phyloP scores from a whole-genome alignment of 1,284 basidiomycete genomes.

The Testicularia cyperi region DNA sequence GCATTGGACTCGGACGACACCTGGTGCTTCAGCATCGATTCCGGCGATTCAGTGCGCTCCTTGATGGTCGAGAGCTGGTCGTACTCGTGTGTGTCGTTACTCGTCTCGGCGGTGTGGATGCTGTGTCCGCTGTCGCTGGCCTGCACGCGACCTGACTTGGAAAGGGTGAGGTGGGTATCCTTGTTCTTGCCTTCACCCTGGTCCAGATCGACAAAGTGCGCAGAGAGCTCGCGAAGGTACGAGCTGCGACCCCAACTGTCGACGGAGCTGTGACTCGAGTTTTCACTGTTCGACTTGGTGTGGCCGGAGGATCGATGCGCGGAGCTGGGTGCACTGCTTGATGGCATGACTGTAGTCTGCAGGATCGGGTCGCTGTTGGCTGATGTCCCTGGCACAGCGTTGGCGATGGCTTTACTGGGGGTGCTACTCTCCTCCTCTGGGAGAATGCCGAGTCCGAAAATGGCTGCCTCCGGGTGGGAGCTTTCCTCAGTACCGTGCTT shows the following conservation, averaged over 20 bases:
- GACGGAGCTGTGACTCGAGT: slow-evolving; percentile 16
- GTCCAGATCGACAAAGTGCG: slow-evolving; percentile 12
- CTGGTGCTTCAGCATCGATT: slow-evolving; percentile 8
- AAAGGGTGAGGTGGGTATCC: slow-evolving; percentile 4
- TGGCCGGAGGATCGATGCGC: slow-evolving; percentile 1
- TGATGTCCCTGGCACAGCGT: no score
- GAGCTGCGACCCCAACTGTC: slow-evolving; percentile 23
- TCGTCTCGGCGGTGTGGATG: slow-evolving; percentile 25
- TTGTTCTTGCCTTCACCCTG: not conserved
- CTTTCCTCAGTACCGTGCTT: no score
- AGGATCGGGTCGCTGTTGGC: no score
- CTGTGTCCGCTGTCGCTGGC: slow-evolving; percentile 36
- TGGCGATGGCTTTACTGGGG: no score
- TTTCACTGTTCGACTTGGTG: slow-evolving; percentile 18
- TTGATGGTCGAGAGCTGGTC: slow-evolving; percentile 29
- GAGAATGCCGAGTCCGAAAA: slow-evolving; percentile 20
- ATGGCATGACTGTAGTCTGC: not conserved
- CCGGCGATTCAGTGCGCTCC: slow-evolving; percentile 26
- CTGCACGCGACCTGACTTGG: slow-evolving; percentile 6
- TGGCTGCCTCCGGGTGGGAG: not conserved
- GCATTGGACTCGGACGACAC: slow-evolving; percentile 6
- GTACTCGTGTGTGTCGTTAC: slow-evolving; percentile 21
- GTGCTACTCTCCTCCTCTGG: slow-evolving; percentile 2
- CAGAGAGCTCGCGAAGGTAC: slow-evolving; percentile 8
- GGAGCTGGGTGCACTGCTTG: not conserved